Evolutionary conservation across 2,329 filamentous ascomycete genomes (phyloP).

Genomic region (Apiospora rasikravindrae): DNA sequence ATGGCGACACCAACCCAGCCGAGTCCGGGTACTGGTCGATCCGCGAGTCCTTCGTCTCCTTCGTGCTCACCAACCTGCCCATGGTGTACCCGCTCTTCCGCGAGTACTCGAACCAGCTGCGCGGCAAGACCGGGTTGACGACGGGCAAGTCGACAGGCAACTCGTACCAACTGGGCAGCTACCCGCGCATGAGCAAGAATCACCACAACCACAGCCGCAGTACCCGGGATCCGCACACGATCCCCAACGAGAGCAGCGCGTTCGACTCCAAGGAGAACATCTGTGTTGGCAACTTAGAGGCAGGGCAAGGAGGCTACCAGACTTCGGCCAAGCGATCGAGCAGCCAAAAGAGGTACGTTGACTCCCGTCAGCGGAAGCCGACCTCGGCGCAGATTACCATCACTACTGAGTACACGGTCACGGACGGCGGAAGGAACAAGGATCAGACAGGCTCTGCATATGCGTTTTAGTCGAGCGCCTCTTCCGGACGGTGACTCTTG

Average conservation of each 20-base stretch:
- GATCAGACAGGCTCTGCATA: background rate
- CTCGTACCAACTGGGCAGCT: constrained; percentile 27
- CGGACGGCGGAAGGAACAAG: background rate
- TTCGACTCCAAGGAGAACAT: constrained; percentile 32
- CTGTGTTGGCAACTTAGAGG: constrained; percentile 6
- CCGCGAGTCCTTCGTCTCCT: constrained; percentile 46
- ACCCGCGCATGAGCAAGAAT: constrained; percentile 20
- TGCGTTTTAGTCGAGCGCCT: background rate
- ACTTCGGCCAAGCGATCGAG: background rate
- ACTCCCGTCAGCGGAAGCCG: background rate
- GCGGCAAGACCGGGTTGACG: constrained; percentile 24
- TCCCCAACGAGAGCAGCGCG: constrained; percentile 11
- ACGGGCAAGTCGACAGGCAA: constrained; percentile 19
- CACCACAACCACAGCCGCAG: background rate
- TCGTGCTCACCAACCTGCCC: constrained; percentile 46
- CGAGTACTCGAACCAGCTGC: constrained; percentile 30
- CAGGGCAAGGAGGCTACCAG: background rate
- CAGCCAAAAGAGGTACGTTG: background rate
- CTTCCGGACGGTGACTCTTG: background rate
- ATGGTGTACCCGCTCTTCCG: constrained; percentile 44
- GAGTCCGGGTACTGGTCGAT: constrained; percentile 45
- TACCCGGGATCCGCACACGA: constrained; percentile 9
- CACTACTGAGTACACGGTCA: constrained; percentile 30
- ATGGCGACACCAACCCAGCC: constrained; percentile 37
- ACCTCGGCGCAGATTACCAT: constrained; percentile 24